Evolutionary conservation across 805 yeast genomes (phyloP).

Genomic region (Pichia manshurica): DNA sequence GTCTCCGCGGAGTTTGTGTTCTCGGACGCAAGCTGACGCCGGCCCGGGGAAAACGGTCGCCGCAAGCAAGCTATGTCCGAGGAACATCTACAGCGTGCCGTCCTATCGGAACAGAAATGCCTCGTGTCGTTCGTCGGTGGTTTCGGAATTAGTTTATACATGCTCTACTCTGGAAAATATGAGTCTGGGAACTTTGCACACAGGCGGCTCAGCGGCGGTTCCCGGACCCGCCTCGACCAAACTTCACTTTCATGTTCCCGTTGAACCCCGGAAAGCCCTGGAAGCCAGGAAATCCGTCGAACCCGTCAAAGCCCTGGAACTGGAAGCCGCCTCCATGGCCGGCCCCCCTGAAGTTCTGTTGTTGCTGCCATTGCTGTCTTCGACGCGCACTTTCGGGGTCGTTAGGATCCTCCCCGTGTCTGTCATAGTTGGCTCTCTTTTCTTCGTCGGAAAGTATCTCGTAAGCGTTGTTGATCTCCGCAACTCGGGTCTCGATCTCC

Average conservation of each 20-base stretch:
- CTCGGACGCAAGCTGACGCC: too few species aligned
- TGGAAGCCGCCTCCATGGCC: background rate
- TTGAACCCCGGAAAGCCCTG: background rate
- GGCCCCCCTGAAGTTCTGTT: slow-evolving; percentile 3
- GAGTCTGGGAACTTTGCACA: too few species aligned
- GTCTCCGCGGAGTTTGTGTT: too few species aligned
- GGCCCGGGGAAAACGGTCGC: too few species aligned
- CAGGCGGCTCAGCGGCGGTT: too few species aligned
- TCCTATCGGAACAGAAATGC: too few species aligned
- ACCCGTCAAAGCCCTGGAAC: background rate
- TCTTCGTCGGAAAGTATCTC: slow-evolving; percentile 72
- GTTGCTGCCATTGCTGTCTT: slow-evolving; percentile 10
- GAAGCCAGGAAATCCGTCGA: background rate
- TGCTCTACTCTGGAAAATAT: too few species aligned
- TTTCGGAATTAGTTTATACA: too few species aligned
- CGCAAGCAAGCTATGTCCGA: too few species aligned
- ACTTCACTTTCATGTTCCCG: background rate
- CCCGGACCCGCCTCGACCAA: background rate
- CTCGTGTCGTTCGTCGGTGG: too few species aligned
- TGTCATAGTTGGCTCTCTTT: slow-evolving; percentile 59
- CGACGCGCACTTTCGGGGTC: slow-evolving; percentile 16
- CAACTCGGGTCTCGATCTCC: slow-evolving; percentile 77
- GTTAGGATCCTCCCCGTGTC: slow-evolving; percentile 23
- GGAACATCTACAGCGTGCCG: too few species aligned
- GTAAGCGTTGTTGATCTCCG: slow-evolving; percentile 88